These are phyloP conservation scores for Penicillium corylophilum DNA, from an alignment of 2,329 filamentous ascomycete genomes.

Conservation along the genomic window DNA sequence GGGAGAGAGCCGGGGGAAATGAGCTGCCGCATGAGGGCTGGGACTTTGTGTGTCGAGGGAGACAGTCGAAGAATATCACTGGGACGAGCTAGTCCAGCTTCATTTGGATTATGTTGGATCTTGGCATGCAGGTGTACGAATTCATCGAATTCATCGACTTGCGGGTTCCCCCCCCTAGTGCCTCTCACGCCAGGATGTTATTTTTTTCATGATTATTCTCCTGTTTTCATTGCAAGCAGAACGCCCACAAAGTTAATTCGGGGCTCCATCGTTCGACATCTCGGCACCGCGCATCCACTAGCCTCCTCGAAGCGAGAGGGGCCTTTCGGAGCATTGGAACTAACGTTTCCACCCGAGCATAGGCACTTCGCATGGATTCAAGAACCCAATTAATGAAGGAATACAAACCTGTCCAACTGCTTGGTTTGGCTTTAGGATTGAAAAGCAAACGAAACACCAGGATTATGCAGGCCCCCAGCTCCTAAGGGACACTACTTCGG, in stretches of 20 bases:
- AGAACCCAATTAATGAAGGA: background rate
- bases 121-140: background rate
- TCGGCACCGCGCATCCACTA: background rate
- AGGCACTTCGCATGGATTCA: background rate
- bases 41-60: background rate
- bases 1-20: background rate
- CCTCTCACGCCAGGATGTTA: too few relatives aligned
- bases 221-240: background rate
- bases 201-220: too few relatives aligned
- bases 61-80: background rate
- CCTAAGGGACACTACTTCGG: background rate
- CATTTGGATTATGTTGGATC: background rate
- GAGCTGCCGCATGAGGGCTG: background rate
- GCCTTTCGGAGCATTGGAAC: background rate
- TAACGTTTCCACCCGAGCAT: background rate
- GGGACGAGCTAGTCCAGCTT: background rate
- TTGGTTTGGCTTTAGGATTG: background rate
- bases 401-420: background rate
- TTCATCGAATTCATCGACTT: background rate
- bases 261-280: conserved; percentile 3
- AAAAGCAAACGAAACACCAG: background rate
- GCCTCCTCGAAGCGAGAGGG: background rate
- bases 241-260: background rate
- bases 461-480: background rate
- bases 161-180: too few relatives aligned